Conservation (phyloP, 2,329 filamentous ascomycete genomes). For the Fusarium verticillioides region DNA sequence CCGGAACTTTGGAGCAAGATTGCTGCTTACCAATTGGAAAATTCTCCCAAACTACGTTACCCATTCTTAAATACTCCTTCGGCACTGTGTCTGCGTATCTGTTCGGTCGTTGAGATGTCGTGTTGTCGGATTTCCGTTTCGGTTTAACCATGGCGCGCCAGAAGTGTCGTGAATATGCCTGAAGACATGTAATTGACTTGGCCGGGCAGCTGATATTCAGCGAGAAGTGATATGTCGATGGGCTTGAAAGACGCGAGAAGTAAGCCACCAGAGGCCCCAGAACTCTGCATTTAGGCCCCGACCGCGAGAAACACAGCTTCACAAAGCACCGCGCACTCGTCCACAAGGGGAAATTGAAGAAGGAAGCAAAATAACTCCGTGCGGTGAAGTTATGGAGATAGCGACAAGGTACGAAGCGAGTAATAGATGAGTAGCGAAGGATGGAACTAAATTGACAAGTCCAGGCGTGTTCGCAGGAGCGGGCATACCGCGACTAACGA, state of each 20-base stretch:
- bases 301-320: rapidly evolving
- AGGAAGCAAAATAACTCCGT: rapidly evolving
- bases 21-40: rapidly evolving
- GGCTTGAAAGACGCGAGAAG: rapidly evolving
- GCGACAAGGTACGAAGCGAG: rapidly evolving
- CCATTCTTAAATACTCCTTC: rapidly evolving
- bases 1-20: rapidly evolving
- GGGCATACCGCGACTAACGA: rapidly evolving
- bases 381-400: rapidly evolving
- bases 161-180: rapidly evolving
- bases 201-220: rapidly evolving
- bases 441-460: rapidly evolving
- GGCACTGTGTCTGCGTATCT: rapidly evolving
- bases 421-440: background rate
- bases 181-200: background rate
- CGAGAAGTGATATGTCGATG: rapidly evolving
- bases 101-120: background rate
- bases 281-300: rapidly evolving
- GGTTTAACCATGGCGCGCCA: rapidly evolving
- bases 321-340: rapidly evolving
- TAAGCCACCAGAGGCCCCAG: rapidly evolving
- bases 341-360: too few species aligned
- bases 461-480: background rate
- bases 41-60: rapidly evolving
- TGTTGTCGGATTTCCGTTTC: rapidly evolving